Conservation (phyloP, 2,329 filamentous ascomycete species). For the Ascochyta viciae-villosae region DNA sequence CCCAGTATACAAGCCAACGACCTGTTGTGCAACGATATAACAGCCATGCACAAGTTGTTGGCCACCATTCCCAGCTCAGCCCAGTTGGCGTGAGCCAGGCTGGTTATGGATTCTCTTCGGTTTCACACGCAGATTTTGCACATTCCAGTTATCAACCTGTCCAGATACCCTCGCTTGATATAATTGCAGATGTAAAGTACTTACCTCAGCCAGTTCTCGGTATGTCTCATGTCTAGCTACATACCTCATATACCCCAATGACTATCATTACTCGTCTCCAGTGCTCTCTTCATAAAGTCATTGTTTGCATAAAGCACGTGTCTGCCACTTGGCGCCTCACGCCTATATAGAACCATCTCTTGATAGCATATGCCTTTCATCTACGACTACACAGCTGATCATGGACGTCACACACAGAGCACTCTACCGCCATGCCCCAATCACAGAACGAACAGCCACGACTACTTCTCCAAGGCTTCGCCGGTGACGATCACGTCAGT, state of each 20-base stretch:
- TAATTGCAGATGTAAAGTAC: conserved; percentile 47
- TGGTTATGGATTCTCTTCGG: conserved; percentile 23
- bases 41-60: conserved; percentile 30
- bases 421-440: conserved; percentile 25
- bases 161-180: conserved; percentile 48
- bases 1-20: conserved; percentile 30
- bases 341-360: neutral
- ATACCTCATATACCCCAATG: conserved; percentile 42
- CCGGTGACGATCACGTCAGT: conserved; percentile 50
- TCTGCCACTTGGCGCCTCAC: conserved; percentile 3
- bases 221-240: conserved; percentile 52
- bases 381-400: conserved; percentile 28
- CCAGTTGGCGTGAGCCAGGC: conserved; percentile 31
- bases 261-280: conserved; percentile 38
- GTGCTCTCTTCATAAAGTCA: conserved; percentile 16
- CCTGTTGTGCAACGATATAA: conserved; percentile 32
- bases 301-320: conserved; percentile 2
- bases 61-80: conserved; percentile 27
- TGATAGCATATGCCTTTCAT: neutral
- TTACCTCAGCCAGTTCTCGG: conserved; percentile 48
- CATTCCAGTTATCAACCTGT: conserved; percentile 40
- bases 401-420: conserved; percentile 32
- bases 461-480: conserved; percentile 40
- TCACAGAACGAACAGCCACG: conserved; percentile 24
- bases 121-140: conserved; percentile 36